phyloP scores from a whole-genome alignment of 2,329 filamentous ascomycete species.

The Fusarium algeriense region DNA sequence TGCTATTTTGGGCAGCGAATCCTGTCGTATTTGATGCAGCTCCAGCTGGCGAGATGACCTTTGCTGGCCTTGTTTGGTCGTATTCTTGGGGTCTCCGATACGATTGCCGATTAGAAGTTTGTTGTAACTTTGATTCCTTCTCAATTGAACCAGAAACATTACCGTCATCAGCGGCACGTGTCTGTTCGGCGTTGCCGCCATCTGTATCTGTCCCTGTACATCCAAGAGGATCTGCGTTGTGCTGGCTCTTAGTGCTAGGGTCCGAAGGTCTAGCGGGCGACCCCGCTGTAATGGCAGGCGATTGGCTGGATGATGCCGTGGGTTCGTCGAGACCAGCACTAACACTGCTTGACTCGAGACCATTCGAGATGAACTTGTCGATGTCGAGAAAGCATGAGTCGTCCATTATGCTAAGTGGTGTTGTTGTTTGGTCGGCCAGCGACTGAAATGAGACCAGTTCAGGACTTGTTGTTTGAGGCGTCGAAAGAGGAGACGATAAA shows the following conservation, averaged over 20 bases:
- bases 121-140: conserved; percentile 10
- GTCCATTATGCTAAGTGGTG: conserved; percentile 48
- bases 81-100: neutral
- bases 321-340: conserved; percentile 40
- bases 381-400: conserved; percentile 42
- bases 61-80: conserved; percentile 3
- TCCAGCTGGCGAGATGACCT: conserved; percentile 36
- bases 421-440: conserved; percentile 48
- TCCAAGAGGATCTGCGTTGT: conserved; percentile 33
- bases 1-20: conserved; percentile 45
- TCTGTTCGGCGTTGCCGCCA: conserved; percentile 31
- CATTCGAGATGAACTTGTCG: conserved; percentile 21
- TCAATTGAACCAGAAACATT: conserved; percentile 11
- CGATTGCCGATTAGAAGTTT: conserved; percentile 8
- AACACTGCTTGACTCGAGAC: conserved; percentile 22
- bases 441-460: conserved; percentile 47
- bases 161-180: conserved; percentile 35
- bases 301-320: conserved; percentile 34
- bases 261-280: conserved; percentile 21
- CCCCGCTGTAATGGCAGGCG: conserved; percentile 23
- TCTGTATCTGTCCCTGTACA: conserved; percentile 24
- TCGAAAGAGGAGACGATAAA: conserved; percentile 45
- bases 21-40: conserved; percentile 36
- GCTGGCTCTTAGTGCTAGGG: conserved; percentile 27
- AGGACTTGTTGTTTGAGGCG: conserved; percentile 45